Evolutionary conservation across 345 rosid species (phyloP), one percentile per base, ranked within the genome.

Genomic region (Raphanus raphanistrum): DNA sequence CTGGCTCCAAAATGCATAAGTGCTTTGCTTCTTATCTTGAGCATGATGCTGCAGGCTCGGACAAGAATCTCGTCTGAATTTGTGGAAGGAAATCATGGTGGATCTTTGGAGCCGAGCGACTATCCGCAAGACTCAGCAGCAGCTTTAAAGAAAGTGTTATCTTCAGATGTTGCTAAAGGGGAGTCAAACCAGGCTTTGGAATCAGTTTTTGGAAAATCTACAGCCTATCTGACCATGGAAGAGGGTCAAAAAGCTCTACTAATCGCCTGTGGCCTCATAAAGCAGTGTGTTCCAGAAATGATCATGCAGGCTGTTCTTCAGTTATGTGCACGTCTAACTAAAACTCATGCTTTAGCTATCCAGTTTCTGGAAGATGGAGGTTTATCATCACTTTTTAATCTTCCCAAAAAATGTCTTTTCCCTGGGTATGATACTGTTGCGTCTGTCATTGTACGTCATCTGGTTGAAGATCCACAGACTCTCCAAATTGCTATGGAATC

Each of bases 281-380:
- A 88, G 82, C 92, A 87, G 77, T 92, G 85, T 80, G 95, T 90
- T 70, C 95, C 98, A 26, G 88, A 93, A 63, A 75, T 90, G 85
- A 83, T 94, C 66, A 92, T 92, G 98, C 98, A 92, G 86, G 97
- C 98, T 82, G 90, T 88, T 83, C 87, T 94, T 79, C 98, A 92
- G 86, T 71, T 94, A 78, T 90, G 97, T 88, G 97, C 97, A 52
- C 98, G 89, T 41, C 78, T 94, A 86, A 94, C 98, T 6, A 94
- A 94, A 83, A 85, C 90, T 15, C 95, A 90, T 79, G 62, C 80
- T 57, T 80, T 94, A 65, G 93, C 97, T 67, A 63, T 92, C 83
- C 92, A 87, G 57, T 94, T 94, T 86, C 93, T 94, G 71, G 97
- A 90, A 77, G 85, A 84, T 77, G 97, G 95, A 76, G 95, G 91